Conservation (phyloP, 768 basidiomycete genomes). For the Kwoniella shandongensis region DNA sequence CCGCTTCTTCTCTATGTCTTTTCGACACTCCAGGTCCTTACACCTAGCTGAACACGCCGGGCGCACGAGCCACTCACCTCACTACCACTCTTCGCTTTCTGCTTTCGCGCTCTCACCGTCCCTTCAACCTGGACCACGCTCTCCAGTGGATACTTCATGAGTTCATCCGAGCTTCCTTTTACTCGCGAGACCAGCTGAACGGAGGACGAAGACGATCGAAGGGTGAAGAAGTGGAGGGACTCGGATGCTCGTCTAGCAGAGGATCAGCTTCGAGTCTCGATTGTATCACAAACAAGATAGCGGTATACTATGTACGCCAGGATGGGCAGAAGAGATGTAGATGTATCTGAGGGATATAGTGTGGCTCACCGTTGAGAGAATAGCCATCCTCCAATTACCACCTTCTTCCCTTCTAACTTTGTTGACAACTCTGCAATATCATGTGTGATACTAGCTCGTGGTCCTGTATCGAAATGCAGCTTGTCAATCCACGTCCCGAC, state of each 20-base stretch:
- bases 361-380: constrained; percentile 70
- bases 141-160: constrained; percentile 70
- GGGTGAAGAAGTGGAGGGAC: constrained; percentile 75
- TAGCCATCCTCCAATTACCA: constrained; percentile 79
- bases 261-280: too few relatives aligned
- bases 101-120: constrained; percentile 59
- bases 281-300: too few relatives aligned
- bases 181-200: constrained; percentile 67
- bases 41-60: too few relatives aligned
- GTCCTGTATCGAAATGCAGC: constrained; percentile 25
- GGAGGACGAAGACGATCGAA: constrained; percentile 74
- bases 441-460: constrained; percentile 58
- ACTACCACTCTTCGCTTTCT: constrained; percentile 33
- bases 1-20: too few relatives aligned
- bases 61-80: constrained; percentile 9
- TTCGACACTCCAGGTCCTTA: too few relatives aligned
- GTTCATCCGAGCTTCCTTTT: constrained; percentile 53
- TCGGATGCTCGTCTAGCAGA: constrained; percentile 37
- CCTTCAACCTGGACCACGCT: constrained; percentile 77
- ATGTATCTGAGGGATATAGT: background rate
- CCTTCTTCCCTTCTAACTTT: constrained; percentile 60
- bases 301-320: too few relatives aligned
- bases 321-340: background rate
- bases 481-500: background rate
- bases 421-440: constrained; percentile 63